These are phyloP conservation scores for Venturia aucupariae DNA, from an alignment of 2,329 filamentous ascomycete genomes.

Conservation along the genomic window DNA sequence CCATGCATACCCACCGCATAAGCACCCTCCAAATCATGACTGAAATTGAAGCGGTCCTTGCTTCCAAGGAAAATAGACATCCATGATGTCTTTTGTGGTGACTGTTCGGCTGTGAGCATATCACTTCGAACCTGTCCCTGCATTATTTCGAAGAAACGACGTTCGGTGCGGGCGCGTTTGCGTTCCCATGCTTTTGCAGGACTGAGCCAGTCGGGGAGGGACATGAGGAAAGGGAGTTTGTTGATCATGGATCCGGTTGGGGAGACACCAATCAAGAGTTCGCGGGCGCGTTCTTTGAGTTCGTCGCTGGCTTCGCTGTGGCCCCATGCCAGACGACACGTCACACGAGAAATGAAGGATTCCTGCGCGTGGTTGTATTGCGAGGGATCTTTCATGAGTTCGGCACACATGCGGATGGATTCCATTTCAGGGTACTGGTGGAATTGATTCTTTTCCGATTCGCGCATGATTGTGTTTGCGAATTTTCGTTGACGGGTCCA, in stretches of 20 bases:
- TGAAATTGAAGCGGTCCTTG: constrained; percentile 31
- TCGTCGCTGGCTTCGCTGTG: constrained; percentile 36
- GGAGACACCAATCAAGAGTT: constrained; percentile 37
- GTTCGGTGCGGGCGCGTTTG: constrained; percentile 34
- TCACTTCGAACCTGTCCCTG: constrained; percentile 31
- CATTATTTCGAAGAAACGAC: constrained; percentile 36
- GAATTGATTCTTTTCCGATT: constrained; percentile 32
- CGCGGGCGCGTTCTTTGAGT: constrained; percentile 37
- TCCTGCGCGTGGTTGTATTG: constrained; percentile 36
- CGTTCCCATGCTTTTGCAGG: constrained; percentile 37
- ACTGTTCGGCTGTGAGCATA: constrained; percentile 22
- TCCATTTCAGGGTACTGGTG: constrained; percentile 37
- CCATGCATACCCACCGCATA: constrained; percentile 40
- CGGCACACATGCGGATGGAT: constrained; percentile 35
- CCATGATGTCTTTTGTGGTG: constrained; percentile 30
- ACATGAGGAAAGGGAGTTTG: constrained; percentile 38
- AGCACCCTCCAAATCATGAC: constrained; percentile 35
- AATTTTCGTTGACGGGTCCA: constrained; percentile 37
- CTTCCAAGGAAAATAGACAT: constrained; percentile 35
- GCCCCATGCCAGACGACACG: constrained; percentile 38
- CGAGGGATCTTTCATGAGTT: constrained; percentile 34
- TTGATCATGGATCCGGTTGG: constrained; percentile 37
- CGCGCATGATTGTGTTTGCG: constrained; percentile 37
- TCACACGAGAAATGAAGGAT: constrained; percentile 38
- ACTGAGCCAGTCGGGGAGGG: constrained; percentile 33